phyloP scores from a whole-genome alignment of 2,329 filamentous ascomycete genomes.

The Clarireedia homoeocarpa region DNA sequence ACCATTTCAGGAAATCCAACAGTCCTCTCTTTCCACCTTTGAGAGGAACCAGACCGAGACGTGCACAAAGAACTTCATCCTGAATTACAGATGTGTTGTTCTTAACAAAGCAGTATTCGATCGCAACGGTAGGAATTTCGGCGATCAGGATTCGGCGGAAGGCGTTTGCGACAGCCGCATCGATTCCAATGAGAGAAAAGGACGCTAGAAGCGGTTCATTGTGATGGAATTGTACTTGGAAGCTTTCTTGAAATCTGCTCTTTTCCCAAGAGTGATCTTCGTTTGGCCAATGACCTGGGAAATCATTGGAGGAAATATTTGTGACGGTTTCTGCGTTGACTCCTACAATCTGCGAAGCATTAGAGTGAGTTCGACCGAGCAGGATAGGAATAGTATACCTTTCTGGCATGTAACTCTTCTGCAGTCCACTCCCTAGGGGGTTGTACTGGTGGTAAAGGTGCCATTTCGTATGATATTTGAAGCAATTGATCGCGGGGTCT shows the following conservation, averaged over 20 bases:
- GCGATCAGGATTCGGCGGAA: slow-evolving; percentile 93
- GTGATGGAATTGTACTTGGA: slow-evolving; percentile 75
- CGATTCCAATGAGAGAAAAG: slow-evolving; percentile 87
- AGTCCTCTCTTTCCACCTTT: slow-evolving; percentile 71
- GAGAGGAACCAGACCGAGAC: slow-evolving; percentile 85
- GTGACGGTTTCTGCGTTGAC: slow-evolving; percentile 87
- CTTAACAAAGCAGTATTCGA: slow-evolving; percentile 86
- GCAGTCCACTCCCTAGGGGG: slow-evolving; percentile 21
- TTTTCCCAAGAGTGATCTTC: slow-evolving; percentile 80
- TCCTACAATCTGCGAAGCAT: slow-evolving; percentile 58
- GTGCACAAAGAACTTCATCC: slow-evolving; percentile 88
- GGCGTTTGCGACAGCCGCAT: slow-evolving; percentile 91
- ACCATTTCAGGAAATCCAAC: slow-evolving; percentile 72
- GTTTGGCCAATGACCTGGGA: slow-evolving; percentile 81
- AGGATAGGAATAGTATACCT: slow-evolving; percentile 34
- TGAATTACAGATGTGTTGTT: slow-evolving; percentile 98
- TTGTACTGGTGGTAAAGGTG: slow-evolving; percentile 19
- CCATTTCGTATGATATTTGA: neutral
- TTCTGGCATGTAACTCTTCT: slow-evolving; percentile 52
- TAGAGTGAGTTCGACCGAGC: neutral
- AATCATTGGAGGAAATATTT: slow-evolving; percentile 83
- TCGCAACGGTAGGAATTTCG: slow-evolving; percentile 88
- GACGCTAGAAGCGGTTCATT: slow-evolving; percentile 69
- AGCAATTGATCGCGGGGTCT: neutral
- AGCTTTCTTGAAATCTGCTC: slow-evolving; percentile 60